Percentiles rank a stretch among this genome's conserved stretches.
Evolutionary conservation across 805 yeast species (phyloP).

Genomic region (Cyberlindnera bimundalis): DNA sequence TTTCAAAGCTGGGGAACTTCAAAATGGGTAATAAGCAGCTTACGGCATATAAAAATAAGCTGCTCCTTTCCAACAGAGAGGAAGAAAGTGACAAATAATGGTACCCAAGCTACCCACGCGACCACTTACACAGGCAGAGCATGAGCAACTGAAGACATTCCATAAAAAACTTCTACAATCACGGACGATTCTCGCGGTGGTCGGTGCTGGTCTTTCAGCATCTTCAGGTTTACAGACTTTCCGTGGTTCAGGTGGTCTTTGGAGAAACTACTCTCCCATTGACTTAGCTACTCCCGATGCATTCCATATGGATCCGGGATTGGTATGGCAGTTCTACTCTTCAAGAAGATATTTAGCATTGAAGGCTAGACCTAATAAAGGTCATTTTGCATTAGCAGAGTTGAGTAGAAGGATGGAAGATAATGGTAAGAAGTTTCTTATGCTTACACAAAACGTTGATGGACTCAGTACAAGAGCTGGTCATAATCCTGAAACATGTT

Average conservation of each 20-base stretch:
- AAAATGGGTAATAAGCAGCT: no score
- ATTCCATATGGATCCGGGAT: slow-evolving; percentile 73
- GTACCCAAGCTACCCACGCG: slow-evolving; percentile 6
- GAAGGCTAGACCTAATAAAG: slow-evolving; percentile 65
- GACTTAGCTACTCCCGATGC: slow-evolving; percentile 94
- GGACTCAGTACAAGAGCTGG: slow-evolving; percentile 66
- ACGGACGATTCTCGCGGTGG: slow-evolving; percentile 54
- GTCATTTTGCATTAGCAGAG: slow-evolving; percentile 67
- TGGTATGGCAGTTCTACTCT: slow-evolving; percentile 88
- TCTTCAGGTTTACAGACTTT: slow-evolving; percentile 75
- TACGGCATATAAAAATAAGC: no score
- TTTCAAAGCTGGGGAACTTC: no score
- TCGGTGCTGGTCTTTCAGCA: slow-evolving; percentile 83
- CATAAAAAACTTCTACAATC: slow-evolving; percentile 46
- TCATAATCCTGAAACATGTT: slow-evolving; percentile 48
- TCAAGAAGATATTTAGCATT: slow-evolving; percentile 64
- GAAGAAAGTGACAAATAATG: not conserved
- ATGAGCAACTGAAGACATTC: slow-evolving; percentile 31
- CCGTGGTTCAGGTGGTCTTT: slow-evolving; percentile 67
- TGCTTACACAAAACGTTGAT: slow-evolving; percentile 83
- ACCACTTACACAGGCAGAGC: not conserved
- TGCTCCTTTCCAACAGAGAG: not conserved
- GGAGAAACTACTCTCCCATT: slow-evolving; percentile 74
- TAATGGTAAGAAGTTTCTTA: slow-evolving; percentile 40
- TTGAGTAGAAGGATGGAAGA: slow-evolving; percentile 42